A percentile compares a stretch with the other conserved stretches of the same genome.
These are phyloP conservation scores for Yamadazyma taylorii DNA, from an alignment of 1,139 yeast species.

Conservation along the genomic window DNA sequence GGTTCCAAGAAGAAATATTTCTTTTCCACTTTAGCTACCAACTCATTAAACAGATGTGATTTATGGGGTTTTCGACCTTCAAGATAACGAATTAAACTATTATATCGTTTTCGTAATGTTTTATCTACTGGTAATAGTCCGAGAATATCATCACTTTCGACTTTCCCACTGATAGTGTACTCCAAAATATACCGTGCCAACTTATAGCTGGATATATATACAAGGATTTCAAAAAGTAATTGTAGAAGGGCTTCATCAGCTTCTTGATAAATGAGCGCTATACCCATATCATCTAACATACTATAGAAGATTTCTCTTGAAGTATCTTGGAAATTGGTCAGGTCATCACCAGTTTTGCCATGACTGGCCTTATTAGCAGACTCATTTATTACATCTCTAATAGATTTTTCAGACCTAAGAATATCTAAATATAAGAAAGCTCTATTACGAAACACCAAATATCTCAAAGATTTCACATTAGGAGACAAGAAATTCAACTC, in stretches of 20 bases:
- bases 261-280: constrained; percentile 59
- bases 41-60: neutral
- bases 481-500: constrained; percentile 59
- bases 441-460: constrained; percentile 76
- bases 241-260: constrained; percentile 58
- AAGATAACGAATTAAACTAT: constrained; percentile 5
- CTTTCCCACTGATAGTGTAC: constrained; percentile 44
- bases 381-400: neutral
- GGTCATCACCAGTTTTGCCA: no score
- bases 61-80: neutral
- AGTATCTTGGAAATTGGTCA: constrained; percentile 9
- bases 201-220: constrained; percentile 46
- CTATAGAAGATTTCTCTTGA: constrained; percentile 35
- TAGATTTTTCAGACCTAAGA: constrained; percentile 14
- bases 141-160: constrained; percentile 46
- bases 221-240: constrained; percentile 49
- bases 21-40: constrained; percentile 8
- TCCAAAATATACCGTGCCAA: constrained; percentile 67
- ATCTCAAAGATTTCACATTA: constrained; percentile 68
- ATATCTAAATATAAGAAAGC: constrained; percentile 69
- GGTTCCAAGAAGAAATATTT: constrained; percentile 28
- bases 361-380: no score
- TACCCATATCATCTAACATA: constrained; percentile 55
- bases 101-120: constrained; percentile 3
- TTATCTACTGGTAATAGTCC: constrained; percentile 35